These are phyloP conservation scores for Apostasia ramifera DNA, from an alignment of 106 monocot genomes.

Conservation along the genomic window DNA sequence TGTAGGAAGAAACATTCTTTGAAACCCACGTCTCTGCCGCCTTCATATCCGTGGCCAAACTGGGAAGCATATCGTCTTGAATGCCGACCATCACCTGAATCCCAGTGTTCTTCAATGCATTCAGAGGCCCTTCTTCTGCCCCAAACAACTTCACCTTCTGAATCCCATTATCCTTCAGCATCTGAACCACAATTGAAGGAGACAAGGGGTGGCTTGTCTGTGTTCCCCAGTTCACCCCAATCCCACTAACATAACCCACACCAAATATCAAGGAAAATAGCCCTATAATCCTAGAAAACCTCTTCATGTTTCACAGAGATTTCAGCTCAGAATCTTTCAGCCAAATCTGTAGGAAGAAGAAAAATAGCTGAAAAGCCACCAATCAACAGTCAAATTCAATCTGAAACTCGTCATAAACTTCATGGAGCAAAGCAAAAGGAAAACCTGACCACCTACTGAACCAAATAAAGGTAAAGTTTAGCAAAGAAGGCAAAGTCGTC, in stretches of 20 bases:
- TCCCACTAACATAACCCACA: constrained; percentile 20
- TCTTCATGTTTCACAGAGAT: neutral
- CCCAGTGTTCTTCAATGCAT: constrained; percentile 38
- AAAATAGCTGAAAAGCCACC: too few relatives aligned
- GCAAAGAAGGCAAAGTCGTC: too few relatives aligned
- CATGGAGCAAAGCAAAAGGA: too few relatives aligned
- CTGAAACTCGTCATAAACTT: too few relatives aligned
- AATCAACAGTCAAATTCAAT: too few relatives aligned
- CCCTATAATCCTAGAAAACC: neutral
- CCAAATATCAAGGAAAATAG: neutral
- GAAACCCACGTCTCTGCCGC: constrained; percentile 65
- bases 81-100: constrained; percentile 89
- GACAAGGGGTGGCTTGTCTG: constrained; percentile 70
- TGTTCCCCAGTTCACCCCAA: constrained; percentile 79
- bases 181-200: constrained; percentile 44
- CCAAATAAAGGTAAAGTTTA: too few relatives aligned
- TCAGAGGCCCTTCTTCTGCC: constrained; percentile 43
- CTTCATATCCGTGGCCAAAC: constrained; percentile 27
- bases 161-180: constrained; percentile 67
- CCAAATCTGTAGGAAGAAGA: too few relatives aligned
- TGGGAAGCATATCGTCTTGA: constrained; percentile 63
- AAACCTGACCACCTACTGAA: too few relatives aligned
- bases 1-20: constrained; percentile 50
- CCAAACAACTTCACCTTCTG: constrained; percentile 79
- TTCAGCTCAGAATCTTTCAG: neutral